A percentile compares a stretch with the other conserved stretches of the same genome.
phyloP scores from a whole-genome alignment of 2,329 filamentous ascomycete genomes.

The Talaromyces sp. region DNA sequence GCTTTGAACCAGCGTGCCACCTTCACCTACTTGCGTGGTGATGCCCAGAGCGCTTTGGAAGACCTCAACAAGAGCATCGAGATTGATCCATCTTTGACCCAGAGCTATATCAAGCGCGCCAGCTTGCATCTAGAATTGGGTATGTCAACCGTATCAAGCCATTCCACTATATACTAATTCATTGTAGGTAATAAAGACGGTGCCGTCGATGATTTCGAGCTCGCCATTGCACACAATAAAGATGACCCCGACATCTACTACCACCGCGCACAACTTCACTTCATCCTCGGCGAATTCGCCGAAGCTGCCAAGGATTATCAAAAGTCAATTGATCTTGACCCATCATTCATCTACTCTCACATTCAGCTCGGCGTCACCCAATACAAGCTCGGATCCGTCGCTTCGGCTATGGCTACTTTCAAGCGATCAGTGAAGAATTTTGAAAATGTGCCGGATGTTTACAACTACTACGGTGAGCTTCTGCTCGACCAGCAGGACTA shows the following conservation, averaged over 20 bases:
- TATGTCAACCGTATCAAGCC: slow-evolving; percentile 40
- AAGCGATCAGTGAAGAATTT: slow-evolving; percentile 98
- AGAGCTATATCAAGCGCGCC: slow-evolving; percentile 97
- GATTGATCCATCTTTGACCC: slow-evolving; percentile 79
- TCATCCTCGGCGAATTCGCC: slow-evolving; percentile 90
- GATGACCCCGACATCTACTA: slow-evolving; percentile 97
- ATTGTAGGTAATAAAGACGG: slow-evolving; percentile 70
- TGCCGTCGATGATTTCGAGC: slow-evolving; percentile 81
- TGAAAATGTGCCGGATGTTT: slow-evolving; percentile 90
- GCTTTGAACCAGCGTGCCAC: slow-evolving; percentile 97
- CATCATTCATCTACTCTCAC: slow-evolving; percentile 97
- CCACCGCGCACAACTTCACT: slow-evolving; percentile 96
- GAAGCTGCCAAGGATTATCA: slow-evolving; percentile 98
- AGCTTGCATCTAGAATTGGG: slow-evolving; percentile 96
- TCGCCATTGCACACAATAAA: slow-evolving; percentile 77
- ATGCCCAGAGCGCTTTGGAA: slow-evolving; percentile 73
- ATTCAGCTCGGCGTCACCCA: slow-evolving; percentile 98
- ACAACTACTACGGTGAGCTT: slow-evolving; percentile 99
- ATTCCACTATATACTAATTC: slow-evolving; percentile 30
- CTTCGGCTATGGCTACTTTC: slow-evolving; percentile 98
- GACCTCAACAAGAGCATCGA: slow-evolving; percentile 93
- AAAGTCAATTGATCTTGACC: slow-evolving; percentile 95
- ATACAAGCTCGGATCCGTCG: slow-evolving; percentile 99
- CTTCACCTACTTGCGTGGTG: slow-evolving; percentile 87
- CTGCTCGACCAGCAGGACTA: slow-evolving; percentile 95